phyloP scores from a whole-genome alignment of 2,329 filamentous ascomycete genomes.

The Alternaria conjuncta region DNA sequence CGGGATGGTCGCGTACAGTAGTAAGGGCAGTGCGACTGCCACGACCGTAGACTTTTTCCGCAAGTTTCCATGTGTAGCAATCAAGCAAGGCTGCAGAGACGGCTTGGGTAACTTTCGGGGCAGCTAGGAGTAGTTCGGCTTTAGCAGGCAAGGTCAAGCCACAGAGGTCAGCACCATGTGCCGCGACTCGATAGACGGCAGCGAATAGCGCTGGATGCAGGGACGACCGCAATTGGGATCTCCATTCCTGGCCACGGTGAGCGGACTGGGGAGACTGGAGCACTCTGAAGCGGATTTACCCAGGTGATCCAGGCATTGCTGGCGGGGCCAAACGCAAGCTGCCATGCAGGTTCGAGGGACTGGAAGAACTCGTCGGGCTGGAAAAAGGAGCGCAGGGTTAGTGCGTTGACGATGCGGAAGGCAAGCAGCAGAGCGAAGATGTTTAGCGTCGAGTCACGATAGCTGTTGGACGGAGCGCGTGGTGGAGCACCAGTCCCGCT shows the following conservation, averaged over 20 bases:
- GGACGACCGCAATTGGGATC: conserved; percentile 83
- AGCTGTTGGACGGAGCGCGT: conserved; percentile 26
- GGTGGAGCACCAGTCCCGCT: conserved; percentile 29
- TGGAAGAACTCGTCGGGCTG: conserved; percentile 99
- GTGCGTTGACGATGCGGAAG: conserved; percentile 80
- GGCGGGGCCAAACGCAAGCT: conserved; percentile 76
- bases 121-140: conserved; percentile 71
- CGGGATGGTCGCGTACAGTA: conserved; percentile 63
- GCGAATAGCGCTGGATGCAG: conserved; percentile 91
- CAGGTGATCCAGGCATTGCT: conserved; percentile 94
- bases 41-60: conserved; percentile 73
- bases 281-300: conserved; percentile 62
- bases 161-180: conserved; percentile 63
- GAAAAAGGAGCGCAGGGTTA: conserved; percentile 86
- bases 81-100: conserved; percentile 79
- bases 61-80: conserved; percentile 86
- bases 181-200: conserved; percentile 69
- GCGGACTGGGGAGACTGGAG: conserved; percentile 22
- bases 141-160: conserved; percentile 62
- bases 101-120: conserved; percentile 79
- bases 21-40: conserved; percentile 69
- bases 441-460: conserved; percentile 41
- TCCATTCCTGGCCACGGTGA: conserved; percentile 78
- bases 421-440: conserved; percentile 58
- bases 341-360: conserved; percentile 92